Evolutionary conservation across 371 early-diverging fungal genomes (phyloP).

Genomic region (Gilbertella persicaria): DNA sequence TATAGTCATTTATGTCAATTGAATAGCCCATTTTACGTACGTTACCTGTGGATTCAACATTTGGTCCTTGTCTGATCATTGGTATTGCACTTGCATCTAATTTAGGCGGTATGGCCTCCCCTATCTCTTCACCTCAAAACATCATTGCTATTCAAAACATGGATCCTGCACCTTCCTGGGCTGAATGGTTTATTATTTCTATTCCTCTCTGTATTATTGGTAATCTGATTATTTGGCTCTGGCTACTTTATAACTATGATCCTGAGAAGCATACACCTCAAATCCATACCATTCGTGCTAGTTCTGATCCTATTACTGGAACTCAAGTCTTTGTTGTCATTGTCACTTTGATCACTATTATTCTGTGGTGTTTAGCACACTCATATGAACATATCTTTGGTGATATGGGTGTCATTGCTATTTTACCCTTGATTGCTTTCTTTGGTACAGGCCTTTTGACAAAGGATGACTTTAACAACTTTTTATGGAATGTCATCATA

Average conservation of each 20-base stretch:
- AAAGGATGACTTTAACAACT: slow-evolving; percentile 85
- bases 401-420: slow-evolving; percentile 83
- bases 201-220: slow-evolving; percentile 65
- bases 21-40: slow-evolving; percentile 75
- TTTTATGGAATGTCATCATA: slow-evolving; percentile 78
- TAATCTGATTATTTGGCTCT: slow-evolving; percentile 72
- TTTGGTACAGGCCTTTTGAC: slow-evolving; percentile 78
- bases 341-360: slow-evolving; percentile 71
- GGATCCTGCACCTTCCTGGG: slow-evolving; percentile 74
- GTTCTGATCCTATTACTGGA: slow-evolving; percentile 55
- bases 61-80: slow-evolving; percentile 72
- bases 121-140: slow-evolving; percentile 85
- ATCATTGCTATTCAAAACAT: slow-evolving; percentile 75
- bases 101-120: slow-evolving; percentile 86
- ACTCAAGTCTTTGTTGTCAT: slow-evolving; percentile 65
- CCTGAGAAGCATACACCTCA: slow-evolving; percentile 63
- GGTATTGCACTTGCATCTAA: slow-evolving; percentile 86
- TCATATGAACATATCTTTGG: slow-evolving; percentile 65
- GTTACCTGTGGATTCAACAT: slow-evolving; percentile 63
- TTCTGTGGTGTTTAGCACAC: slow-evolving; percentile 76
- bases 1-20: background rate
- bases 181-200: slow-evolving; percentile 63
- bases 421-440: slow-evolving; percentile 78
- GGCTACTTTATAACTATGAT: slow-evolving; percentile 59
- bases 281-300: slow-evolving; percentile 57